Evolutionary conservation across 352 stramenopile species (phyloP).

Genomic region (Globisporangium recalcitrans): DNA sequence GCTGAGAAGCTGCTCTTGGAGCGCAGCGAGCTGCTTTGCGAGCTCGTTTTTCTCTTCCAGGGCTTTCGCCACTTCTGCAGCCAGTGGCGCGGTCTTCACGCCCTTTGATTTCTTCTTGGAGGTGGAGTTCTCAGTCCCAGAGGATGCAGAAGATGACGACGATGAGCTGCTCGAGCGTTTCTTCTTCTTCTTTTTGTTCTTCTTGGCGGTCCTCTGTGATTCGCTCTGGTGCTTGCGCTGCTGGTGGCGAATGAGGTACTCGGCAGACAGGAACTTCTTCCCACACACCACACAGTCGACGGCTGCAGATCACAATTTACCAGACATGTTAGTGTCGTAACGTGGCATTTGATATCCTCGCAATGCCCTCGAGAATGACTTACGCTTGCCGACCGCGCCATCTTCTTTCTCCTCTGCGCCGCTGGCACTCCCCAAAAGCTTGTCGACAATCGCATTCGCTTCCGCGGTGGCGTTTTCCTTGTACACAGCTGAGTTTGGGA

Average conservation of each 20-base stretch:
- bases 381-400: slow-evolving; percentile 26
- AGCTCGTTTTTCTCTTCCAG: slow-evolving; percentile 57
- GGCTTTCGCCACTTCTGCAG: slow-evolving; percentile 38
- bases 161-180: slow-evolving; percentile 9
- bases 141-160: slow-evolving; percentile 4
- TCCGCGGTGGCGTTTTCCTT: slow-evolving; percentile 37
- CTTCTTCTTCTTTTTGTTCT: slow-evolving; percentile 13
- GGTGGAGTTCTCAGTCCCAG: not conserved
- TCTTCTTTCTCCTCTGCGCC: slow-evolving; percentile 1
- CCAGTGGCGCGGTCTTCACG: slow-evolving; percentile 15
- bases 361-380: not conserved
- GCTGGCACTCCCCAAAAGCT: slow-evolving; percentile 19
- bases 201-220: slow-evolving; percentile 19
- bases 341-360: not conserved
- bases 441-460: slow-evolving; percentile 32
- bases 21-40: slow-evolving; percentile 41
- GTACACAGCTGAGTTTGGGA: slow-evolving; percentile 11
- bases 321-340: not conserved
- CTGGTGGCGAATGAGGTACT: slow-evolving; percentile 73
- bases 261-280: slow-evolving; percentile 69
- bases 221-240: slow-evolving; percentile 42
- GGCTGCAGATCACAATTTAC: slow-evolving; percentile 16
- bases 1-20: slow-evolving; percentile 47
- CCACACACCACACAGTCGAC: slow-evolving; percentile 59
- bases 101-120: not conserved